Evolutionary conservation across 2,329 filamentous ascomycete genomes (phyloP).

Genomic region (Davidsoniella australis): DNA sequence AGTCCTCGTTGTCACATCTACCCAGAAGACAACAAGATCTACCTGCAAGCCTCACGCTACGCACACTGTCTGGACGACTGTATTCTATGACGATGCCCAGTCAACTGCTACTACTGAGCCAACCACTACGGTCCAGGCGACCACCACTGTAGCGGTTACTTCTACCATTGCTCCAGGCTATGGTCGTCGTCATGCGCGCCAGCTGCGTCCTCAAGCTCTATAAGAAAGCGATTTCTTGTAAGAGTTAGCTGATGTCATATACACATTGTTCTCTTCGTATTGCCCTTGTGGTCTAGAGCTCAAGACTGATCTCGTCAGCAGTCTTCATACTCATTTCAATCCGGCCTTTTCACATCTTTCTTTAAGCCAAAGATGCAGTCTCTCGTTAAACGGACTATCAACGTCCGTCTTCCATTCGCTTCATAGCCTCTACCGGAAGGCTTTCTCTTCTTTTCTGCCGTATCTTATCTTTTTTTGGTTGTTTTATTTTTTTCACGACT

Average conservation of each 20-base stretch:
- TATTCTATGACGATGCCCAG: conserved; percentile 16
- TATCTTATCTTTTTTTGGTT: too few relatives aligned
- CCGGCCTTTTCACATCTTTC: not conserved
- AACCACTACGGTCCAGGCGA: not conserved
- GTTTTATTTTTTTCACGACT: too few relatives aligned
- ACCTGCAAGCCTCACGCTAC: conserved; percentile 18
- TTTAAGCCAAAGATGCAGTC: not conserved
- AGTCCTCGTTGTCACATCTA: not conserved
- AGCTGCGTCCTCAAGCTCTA: too few relatives aligned
- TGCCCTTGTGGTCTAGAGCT: too few relatives aligned
- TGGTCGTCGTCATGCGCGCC: not conserved
- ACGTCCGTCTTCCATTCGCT: too few relatives aligned
- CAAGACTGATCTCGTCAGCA: not conserved
- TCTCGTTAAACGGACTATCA: too few relatives aligned
- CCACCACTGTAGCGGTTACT: not conserved
- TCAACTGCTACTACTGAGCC: not conserved
- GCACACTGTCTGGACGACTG: conserved; percentile 27
- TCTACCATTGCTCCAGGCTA: not conserved
- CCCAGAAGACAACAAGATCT: conserved; percentile 12
- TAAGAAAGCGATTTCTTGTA: not conserved
- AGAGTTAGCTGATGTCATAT: too few relatives aligned
- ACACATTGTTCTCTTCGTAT: too few relatives aligned
- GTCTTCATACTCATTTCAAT: not conserved
- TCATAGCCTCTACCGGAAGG: too few relatives aligned
- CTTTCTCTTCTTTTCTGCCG: not conserved